phyloP scores from a whole-genome alignment of 192 early-diverging fungal genomes.

The Coemansia sp. region DNA sequence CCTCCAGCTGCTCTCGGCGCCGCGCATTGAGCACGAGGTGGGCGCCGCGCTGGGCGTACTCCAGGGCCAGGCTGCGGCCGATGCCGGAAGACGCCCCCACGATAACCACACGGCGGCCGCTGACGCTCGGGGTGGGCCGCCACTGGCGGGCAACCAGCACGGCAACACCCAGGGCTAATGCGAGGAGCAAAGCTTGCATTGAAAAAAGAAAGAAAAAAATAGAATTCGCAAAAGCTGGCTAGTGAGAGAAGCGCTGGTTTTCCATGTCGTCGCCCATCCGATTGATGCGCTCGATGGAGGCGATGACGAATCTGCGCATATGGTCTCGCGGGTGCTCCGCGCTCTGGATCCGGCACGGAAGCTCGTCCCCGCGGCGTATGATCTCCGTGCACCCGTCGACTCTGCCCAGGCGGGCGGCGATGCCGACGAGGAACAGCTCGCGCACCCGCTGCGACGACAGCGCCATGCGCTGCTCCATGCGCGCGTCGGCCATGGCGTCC shows the following conservation, averaged over 20 bases:
- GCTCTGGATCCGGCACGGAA: background rate
- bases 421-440: conserved; percentile 24
- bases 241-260: conserved; percentile 14
- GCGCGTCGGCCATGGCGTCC: background rate
- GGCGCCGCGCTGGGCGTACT: conserved; percentile 65
- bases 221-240: background rate
- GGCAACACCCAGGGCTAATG: background rate
- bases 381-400: background rate
- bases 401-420: conserved; percentile 20
- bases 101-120: conserved; percentile 59
- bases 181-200: background rate
- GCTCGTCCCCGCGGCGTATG: background rate
- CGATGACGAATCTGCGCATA: conserved; percentile 24
- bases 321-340: conserved; percentile 35
- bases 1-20: conserved; percentile 52
- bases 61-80: conserved; percentile 63
- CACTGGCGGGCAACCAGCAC: background rate
- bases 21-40: conserved; percentile 66
- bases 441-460: conserved; percentile 5
- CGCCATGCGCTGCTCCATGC: background rate
- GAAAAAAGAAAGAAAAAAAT: background rate
- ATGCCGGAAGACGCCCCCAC: conserved; percentile 81
- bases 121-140: conserved; percentile 19
- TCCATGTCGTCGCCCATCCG: conserved; percentile 8
- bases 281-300: conserved; percentile 25